These are phyloP conservation scores for Penicillium herquei DNA, from an alignment of 495 filamentous ascomycete species.

Conservation along the genomic window DNA sequence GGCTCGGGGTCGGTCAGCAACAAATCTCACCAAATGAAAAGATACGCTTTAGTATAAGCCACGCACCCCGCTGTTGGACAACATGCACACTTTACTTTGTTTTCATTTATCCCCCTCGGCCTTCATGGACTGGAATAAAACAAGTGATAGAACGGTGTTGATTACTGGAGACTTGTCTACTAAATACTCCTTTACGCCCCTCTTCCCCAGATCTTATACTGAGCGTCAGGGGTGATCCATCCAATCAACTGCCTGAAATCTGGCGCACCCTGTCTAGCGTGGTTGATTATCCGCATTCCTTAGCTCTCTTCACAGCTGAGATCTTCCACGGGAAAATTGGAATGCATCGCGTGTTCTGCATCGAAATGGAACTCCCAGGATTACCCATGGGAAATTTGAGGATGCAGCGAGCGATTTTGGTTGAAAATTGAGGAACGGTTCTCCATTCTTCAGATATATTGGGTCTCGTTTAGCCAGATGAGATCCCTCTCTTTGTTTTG, in stretches of 20 bases:
- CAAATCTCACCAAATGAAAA: neutral
- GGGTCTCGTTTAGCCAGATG: neutral
- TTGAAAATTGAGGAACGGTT: neutral
- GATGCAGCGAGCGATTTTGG: neutral
- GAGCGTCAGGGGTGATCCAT: neutral
- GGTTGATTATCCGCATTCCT: no score
- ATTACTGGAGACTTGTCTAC: neutral
- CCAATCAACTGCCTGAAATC: no score
- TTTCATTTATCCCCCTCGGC: neutral
- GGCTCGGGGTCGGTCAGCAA: constrained; percentile 1
- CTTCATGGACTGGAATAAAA: neutral
- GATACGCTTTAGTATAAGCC: neutral
- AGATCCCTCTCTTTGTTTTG: neutral
- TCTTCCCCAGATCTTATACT: neutral
- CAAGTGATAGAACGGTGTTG: neutral
- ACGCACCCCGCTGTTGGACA: neutral
- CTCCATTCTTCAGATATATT: neutral
- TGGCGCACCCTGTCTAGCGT: no score
- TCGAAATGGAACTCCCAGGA: neutral
- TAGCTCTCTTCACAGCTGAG: no score
- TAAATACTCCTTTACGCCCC: neutral
- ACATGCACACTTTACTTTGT: neutral
- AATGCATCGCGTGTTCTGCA: no score
- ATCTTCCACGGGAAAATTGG: no score
- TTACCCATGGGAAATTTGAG: neutral